Evolutionary conservation across 495 filamentous ascomycete genomes (phyloP), one percentile per base, ranked within the genome.

Genomic region (Podospora pseudopauciseta): DNA sequence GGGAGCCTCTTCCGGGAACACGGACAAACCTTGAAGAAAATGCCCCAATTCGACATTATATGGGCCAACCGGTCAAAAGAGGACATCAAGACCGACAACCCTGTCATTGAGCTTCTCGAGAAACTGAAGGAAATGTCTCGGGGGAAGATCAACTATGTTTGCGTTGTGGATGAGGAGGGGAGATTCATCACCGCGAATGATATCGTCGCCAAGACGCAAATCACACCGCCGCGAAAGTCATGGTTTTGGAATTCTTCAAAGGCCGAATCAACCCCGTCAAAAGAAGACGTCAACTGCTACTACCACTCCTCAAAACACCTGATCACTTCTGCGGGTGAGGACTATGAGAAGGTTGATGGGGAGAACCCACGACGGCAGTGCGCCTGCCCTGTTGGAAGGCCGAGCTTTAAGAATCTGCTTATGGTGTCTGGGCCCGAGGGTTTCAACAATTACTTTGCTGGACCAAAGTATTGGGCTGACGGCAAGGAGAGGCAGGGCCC

Each of bases 371-470:
- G 39, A 49, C 13, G 39, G 39, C 11, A 39, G 20, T 63, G 61
- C 32, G 1, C n/a, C 2, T 63, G 61, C 30, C 18, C 30, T 3
- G 9, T n/a, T 26, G 60, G 9, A 16, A 44, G 0, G 26, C 34
- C 18, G 64, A 62, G 68, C 11, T 76, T 80, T 5, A 84, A 78
- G 68, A 91, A 87, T 66, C 70, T 96, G 57, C 80, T 97, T 30
- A 79, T 96, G 61, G 82, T 98, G 4, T 94, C 92, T 2, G 95
- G 95, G 0, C 94, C 95, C 0, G 92, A 95, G 56, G 94, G 95
- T 18, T 99, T 98, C 79, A 85, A 97, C 60, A 84, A 82, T 28
- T 85, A 88, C 70, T 90, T 90, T 79, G 91, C 91, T 6, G 94
- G 94, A 5, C 83, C 86, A 4, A 97, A 96, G 78, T 75, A 83